These are phyloP conservation scores for Pyrenochaeta sp. DNA, from an alignment of 2,329 filamentous ascomycete genomes.

Conservation along the genomic window DNA sequence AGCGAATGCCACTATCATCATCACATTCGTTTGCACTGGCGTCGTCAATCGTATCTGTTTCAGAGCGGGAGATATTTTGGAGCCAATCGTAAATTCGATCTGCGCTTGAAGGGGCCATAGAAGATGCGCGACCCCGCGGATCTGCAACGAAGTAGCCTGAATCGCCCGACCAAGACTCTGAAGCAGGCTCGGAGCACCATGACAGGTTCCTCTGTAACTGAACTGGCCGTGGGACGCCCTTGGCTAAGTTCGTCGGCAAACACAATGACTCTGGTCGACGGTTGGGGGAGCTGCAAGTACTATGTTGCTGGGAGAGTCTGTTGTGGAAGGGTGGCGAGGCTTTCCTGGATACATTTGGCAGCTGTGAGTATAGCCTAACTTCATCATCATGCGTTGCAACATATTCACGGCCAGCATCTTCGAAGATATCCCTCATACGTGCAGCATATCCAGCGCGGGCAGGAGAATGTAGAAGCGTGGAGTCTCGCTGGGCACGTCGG, in stretches of 20 bases:
- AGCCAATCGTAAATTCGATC: constrained; percentile 31
- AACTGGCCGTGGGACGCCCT: neutral
- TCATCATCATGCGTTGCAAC: neutral
- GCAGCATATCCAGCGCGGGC: constrained; percentile 38
- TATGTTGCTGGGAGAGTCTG: neutral
- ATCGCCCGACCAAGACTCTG: constrained; percentile 40
- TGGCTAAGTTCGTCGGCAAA: neutral
- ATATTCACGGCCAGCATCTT: constrained; percentile 19
- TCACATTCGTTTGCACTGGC: neutral
- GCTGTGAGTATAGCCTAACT: constrained; percentile 26
- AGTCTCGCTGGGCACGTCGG: constrained; percentile 29
- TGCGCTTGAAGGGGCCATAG: constrained; percentile 1
- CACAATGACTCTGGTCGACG: constrained; percentile 6
- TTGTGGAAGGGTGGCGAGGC: constrained; percentile 7
- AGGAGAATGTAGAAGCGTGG: constrained; percentile 34
- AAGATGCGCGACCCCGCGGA: neutral
- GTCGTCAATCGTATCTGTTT: neutral
- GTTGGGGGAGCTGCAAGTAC: neutral
- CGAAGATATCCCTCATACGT: constrained; percentile 42
- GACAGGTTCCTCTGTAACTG: neutral
- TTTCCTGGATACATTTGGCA: constrained; percentile 33
- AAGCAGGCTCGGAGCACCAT: constrained; percentile 13
- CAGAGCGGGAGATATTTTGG: neutral
- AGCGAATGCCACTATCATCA: neutral
- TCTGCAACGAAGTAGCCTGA: constrained; percentile 29